Conservation (phyloP, 1,284 basidiomycete species). For the Irpex lacteus region DNA sequence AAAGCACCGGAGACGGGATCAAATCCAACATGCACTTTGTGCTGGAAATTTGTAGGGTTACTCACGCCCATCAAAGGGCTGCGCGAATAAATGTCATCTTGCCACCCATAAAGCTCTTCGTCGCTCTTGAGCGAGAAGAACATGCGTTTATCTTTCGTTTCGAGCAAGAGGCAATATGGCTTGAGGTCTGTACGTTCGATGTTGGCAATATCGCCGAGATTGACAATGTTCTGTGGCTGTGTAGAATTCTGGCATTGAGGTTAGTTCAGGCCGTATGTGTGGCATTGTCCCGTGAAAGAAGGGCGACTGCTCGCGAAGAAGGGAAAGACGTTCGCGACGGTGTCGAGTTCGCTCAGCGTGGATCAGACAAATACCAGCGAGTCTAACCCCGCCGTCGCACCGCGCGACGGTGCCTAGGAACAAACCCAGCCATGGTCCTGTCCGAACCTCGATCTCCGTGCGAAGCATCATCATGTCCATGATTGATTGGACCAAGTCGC, state of each 20-base stretch:
- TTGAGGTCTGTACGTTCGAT: constrained; percentile 92
- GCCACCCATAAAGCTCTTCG: constrained; percentile 95
- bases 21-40: constrained; percentile 98
- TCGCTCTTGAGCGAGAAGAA: constrained; percentile 87
- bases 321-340: too few relatives aligned
- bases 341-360: too few relatives aligned
- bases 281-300: background rate
- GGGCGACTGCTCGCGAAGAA: background rate
- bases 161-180: constrained; percentile 86
- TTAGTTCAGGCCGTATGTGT: background rate
- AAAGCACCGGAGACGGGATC: constrained; percentile 93
- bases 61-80: constrained; percentile 92
- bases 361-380: background rate
- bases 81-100: constrained; percentile 93
- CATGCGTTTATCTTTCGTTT: constrained; percentile 80
- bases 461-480: background rate
- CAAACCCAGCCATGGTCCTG: background rate
- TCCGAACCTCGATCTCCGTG: background rate
- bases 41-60: constrained; percentile 95
- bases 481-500: background rate
- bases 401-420: background rate
- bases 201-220: constrained; percentile 78
- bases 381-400: background rate
- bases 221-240: constrained; percentile 64
- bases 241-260: constrained; percentile 41